phyloP scores from a whole-genome alignment of 169 alveolate genomes.

The Perkinsus olseni region DNA sequence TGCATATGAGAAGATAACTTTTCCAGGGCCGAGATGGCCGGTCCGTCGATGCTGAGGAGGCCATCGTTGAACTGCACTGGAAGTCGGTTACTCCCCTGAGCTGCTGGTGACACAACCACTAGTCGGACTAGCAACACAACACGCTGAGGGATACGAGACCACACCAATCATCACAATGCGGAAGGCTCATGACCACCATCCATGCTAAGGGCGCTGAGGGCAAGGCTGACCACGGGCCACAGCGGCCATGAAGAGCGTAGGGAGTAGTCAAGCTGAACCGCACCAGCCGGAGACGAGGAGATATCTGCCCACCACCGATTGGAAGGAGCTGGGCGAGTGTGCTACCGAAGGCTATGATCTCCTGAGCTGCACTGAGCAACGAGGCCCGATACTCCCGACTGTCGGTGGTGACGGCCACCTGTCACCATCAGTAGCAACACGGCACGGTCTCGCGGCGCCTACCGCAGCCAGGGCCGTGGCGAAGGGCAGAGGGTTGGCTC shows the following conservation, averaged over 20 bases:
- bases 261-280: background rate
- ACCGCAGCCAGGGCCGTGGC: background rate
- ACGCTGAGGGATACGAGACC: background rate
- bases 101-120: background rate
- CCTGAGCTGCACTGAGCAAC: background rate
- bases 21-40: constrained; percentile 1
- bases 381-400: background rate
- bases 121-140: background rate
- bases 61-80: background rate
- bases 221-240: background rate
- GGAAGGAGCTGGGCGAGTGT: background rate
- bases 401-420: background rate
- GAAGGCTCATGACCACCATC: background rate
- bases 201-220: background rate
- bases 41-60: background rate
- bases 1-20: constrained; percentile 26
- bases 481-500: background rate
- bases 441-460: background rate
- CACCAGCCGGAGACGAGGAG: background rate
- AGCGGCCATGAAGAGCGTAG: background rate
- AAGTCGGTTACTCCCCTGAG: too few relatives aligned
- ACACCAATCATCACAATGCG: background rate
- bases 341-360: background rate
- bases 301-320: background rate
- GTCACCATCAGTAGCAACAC: background rate